Evolutionary conservation across 2,329 filamentous ascomycete species (phyloP), one percentile per base, ranked within the genome.

Genomic region (Apiospora rasikravindrae): DNA sequence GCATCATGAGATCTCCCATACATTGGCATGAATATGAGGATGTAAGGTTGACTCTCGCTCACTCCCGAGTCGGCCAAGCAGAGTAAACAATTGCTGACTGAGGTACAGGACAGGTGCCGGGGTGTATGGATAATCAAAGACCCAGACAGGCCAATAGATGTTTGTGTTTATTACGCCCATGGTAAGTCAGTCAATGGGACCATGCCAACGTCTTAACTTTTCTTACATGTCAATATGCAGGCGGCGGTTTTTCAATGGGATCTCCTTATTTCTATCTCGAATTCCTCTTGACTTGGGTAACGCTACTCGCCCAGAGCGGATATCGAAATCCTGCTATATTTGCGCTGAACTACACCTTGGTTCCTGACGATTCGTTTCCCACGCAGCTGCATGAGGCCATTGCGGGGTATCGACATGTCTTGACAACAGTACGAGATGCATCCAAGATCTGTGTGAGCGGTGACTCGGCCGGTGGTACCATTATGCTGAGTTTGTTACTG

Each of bases 221-320:
- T 24, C 53, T 70, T 53, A 64, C 75, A 22, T 24, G 29, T 64
- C 8, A 44, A 14, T 49, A 57, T 51, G 5, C 72, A 93, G 91
- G 93, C 22, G 94, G 94, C 29, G 94, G 94, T 0, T 96, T 97
- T 80, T 89, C 90, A 8, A 93, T 97, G 91, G 94, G 94, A 3
- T 94, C 93, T 16, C 86, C 88, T 24, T 93, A 93, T 83, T 97
- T 97, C 81, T 97, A 97, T 80, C 88, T 95, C 47, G 94, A 97
- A 77, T 96, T 96, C 76, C 86, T 97, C 2, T 84, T 96, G 70
- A 88, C 90, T 11, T 94, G 92, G 91, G 84, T 93, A 16, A 85
- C 87, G 61, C 83, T 94, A 24, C 85, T 97, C 51, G 86, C 89
- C 71, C 83, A 88, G 69, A 84, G 86, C 24, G 92, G 92, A 1